These are phyloP conservation scores for Hirsutella rhossiliensis DNA, from an alignment of 2,329 filamentous ascomycete species.

Conservation along the genomic window DNA sequence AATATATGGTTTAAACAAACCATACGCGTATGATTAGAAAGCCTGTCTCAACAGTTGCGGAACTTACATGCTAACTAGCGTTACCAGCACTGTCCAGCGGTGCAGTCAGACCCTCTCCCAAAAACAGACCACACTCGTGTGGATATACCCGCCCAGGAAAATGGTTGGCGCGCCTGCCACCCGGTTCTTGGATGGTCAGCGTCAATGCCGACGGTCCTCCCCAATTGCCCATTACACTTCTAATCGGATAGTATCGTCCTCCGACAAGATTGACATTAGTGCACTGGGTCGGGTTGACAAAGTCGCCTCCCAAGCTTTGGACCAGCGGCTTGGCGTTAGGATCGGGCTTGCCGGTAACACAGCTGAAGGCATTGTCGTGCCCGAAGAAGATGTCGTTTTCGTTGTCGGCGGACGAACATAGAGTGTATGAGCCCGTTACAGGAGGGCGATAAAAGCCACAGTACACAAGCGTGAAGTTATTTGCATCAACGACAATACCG, in stretches of 20 bases:
- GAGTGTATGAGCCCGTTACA: slow-evolving; percentile 6
- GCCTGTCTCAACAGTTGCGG: too few relatives aligned
- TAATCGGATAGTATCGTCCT: slow-evolving; percentile 9
- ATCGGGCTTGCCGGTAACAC: slow-evolving; percentile 2
- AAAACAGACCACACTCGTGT: not conserved
- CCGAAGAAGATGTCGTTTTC: slow-evolving; percentile 11
- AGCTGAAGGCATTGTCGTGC: slow-evolving; percentile 9
- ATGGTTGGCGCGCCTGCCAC: slow-evolving; percentile 1
- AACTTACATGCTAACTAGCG: too few relatives aligned
- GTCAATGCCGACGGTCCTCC: slow-evolving; percentile 5
- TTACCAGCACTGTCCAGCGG: too few relatives aligned
- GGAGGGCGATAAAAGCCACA: slow-evolving; percentile 8
- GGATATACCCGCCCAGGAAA: slow-evolving; percentile 4
- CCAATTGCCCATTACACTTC: slow-evolving; percentile 11
- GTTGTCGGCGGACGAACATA: slow-evolving; percentile 11
- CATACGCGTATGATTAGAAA: too few relatives aligned
- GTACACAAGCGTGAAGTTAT: slow-evolving; percentile 13
- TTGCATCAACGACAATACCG: slow-evolving; percentile 9
- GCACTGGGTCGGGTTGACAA: slow-evolving; percentile 8
- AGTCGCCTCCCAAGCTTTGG: slow-evolving; percentile 6
- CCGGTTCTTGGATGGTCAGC: slow-evolving; percentile 5
- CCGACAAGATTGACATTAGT: slow-evolving; percentile 5
- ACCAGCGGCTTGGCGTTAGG: slow-evolving; percentile 4
- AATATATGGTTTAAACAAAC: too few relatives aligned
- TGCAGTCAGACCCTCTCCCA: not conserved